Base-by-base conservation (phyloP, 2,329 filamentous ascomycete species). In the Hypoxylon sp. region DNA sequence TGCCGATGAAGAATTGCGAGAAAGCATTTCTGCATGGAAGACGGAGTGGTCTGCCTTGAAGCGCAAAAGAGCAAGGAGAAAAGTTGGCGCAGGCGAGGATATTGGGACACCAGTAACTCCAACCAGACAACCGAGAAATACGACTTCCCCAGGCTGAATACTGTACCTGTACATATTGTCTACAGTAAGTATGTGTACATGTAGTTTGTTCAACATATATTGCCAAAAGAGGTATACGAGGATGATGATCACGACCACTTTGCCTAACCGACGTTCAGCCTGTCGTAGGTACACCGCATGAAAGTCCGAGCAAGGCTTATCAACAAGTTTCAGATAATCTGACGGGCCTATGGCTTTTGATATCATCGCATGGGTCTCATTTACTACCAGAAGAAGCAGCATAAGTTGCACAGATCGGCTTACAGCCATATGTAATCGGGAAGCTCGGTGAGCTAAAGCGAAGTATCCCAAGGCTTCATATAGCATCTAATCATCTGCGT, bases 1-100 rank as follows among this genome's bases (percentile, higher is more conserved):
- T 63, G 82, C 83, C 1, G 86, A 90, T 75, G 81, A 83, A 29
- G 88, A 90, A 65, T 83, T 91, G 35, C 81, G 84, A 67, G 83
- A 85, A 68, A 88, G 87, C 76, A 90, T 91, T 70, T 80, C 83
- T 65, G 84, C 84, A 69, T 91, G 89, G 86, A 90, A 89, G 77
- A 78, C 84, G 33, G 88, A 90, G 73, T 91, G 87, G 84, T 79
- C 82, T 9, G 77, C 79, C 14, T 80, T 89, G 31, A 86, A 86
- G 77, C 81, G 82, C 63, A 83, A 81, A 72, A 81, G 82, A 33
- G 80, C 80, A 53, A 70, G 68, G 59, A 75, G 72, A 37, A 75
- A 68, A 60, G 67, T 68, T 52, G 58, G 46, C 50, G 58, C 57
- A 19, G 37, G 51, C 24, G 65, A 63, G 29, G 64, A 70, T 54